Evolutionary conservation across 768 basidiomycete genomes (phyloP), one percentile per base, ranked within the genome.

Genomic region (Mycena rosella): DNA sequence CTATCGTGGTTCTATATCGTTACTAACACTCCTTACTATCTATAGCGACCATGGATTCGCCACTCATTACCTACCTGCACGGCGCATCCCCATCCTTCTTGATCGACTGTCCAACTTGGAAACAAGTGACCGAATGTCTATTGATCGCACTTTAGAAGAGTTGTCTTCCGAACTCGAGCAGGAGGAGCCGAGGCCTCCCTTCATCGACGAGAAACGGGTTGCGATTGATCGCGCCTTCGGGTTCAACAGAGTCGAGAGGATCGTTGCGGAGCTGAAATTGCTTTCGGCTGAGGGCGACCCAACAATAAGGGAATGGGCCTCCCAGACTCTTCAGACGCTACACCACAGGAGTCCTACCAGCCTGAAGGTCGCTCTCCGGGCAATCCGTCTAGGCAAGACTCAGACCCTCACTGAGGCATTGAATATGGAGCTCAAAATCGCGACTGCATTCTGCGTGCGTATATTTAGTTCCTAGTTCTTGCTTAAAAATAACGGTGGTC

Each of bases 31-130:
- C 10, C 14, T 54, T 54, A 71, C 59, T 67, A 60, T 75, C 59
- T 67, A 60, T 75, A 97, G 96, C 74, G 95, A 96, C 69, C 89
- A 91, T 74, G 97, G 98, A 34, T 86, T 99, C 73, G 96, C 97
- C 5, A 98, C 98, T 2, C 98, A 99, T 78, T 99, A 86, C 74
- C 87, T 99, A 59, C 89, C 95, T 13, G 91, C 94, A 18, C 83
- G 90, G 60, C 86, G 91, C 42, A 82, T 98, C 40, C 88, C 92
- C 18, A 84, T 85, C 45, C 87, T 98, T 53, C 82, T 94, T 45
- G 84, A 89, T 60, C 87, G 89, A 64, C 81, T 99, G 60, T 85
- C 89, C 20, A 81, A 83, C 32, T 77, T 90, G 45, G 87, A 90
- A 64, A 76, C 84, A 30, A 82, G 84, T 0, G 80, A 81, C 60